Evolutionary conservation across 345 rosid genomes (phyloP).

Genomic region (Erucastrum elatum): DNA sequence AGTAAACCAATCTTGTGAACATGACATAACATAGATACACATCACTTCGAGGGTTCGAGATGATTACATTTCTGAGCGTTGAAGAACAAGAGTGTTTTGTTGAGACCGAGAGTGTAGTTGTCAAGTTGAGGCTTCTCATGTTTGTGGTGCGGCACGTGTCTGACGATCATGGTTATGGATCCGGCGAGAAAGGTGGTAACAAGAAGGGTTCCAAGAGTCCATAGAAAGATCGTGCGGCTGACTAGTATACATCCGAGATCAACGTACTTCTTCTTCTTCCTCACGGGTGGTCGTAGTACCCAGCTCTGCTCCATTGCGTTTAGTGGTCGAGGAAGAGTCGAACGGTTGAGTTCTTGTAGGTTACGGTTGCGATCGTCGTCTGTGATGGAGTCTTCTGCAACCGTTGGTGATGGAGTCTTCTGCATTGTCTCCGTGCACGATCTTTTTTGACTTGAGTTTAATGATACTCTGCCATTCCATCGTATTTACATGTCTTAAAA

Average conservation of each 20-base stretch:
- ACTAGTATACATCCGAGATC: slow-evolving; percentile 90
- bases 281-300: slow-evolving; percentile 76
- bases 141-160: slow-evolving; percentile 67
- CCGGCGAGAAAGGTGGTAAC: slow-evolving; percentile 58
- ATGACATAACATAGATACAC: too few relatives aligned
- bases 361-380: too few relatives aligned
- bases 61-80: slow-evolving; percentile 83
- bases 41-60: neutral
- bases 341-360: slow-evolving; percentile 71
- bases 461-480: too few relatives aligned
- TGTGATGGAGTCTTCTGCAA: too few relatives aligned
- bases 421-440: too few relatives aligned
- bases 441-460: too few relatives aligned
- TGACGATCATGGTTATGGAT: slow-evolving; percentile 67
- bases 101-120: slow-evolving; percentile 85
- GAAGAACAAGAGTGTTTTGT: slow-evolving; percentile 89
- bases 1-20: too few relatives aligned
- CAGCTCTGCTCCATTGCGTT: slow-evolving; percentile 97
- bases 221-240: slow-evolving; percentile 82
- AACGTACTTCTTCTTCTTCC: slow-evolving; percentile 89
- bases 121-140: slow-evolving; percentile 51
- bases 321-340: slow-evolving; percentile 61
- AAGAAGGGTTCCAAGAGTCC: slow-evolving; percentile 74
- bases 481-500: too few relatives aligned
- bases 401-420: too few relatives aligned